Base-by-base conservation (phyloP, 2,329 filamentous ascomycete genomes). In the Alternaria sp. region DNA sequence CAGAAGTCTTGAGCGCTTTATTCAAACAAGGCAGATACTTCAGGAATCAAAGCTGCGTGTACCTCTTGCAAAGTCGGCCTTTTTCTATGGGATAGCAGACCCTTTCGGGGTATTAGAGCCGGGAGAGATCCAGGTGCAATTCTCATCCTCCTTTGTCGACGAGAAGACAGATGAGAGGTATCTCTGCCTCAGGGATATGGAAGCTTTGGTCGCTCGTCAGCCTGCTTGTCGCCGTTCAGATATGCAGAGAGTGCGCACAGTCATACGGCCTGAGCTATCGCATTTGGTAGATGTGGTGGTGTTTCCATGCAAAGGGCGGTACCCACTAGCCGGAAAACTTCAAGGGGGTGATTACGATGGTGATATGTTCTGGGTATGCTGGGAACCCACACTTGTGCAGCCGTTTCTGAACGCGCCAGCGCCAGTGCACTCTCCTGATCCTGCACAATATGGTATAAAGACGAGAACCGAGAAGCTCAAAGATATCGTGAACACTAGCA, bases 301-400 rank as follows among this genome's bases (percentile, higher is more conserved):
- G 0, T 97, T 98, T 65, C 82, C 91, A 0, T 81, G 80, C 0
- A 85, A 83, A 58, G 90, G 90, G 0, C 71, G 82, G 26, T 79
- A 77, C 0, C 85, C 90, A 0, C 81, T 93, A 0, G 91, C 90
- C 0, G 84, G 86, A 8, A 88, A 88, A 67, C 80, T 94, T 0
- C 91, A 90, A 1, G 91, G 91, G 0, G 91, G 91, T 0, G 91
- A 94, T 68, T 94, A 93, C 61, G 91, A 94, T 64, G 91, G 91
- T 0, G 91, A 95, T 61, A 83, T 80, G n/a, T 83, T 90, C 4
- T 93, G 90, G 90, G 78, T 92, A 0, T 92, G 89, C 68, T 94
- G 89, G 89, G 90, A 93, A 28, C 78, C 81, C 0, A 75, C 78
- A 0, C 82, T 95, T 3, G 89, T 91, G 0, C 66, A 79, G 5